These are phyloP conservation scores for Leccinum imitatum DNA, from an alignment of 768 basidiomycete species.

Conservation along the genomic window DNA sequence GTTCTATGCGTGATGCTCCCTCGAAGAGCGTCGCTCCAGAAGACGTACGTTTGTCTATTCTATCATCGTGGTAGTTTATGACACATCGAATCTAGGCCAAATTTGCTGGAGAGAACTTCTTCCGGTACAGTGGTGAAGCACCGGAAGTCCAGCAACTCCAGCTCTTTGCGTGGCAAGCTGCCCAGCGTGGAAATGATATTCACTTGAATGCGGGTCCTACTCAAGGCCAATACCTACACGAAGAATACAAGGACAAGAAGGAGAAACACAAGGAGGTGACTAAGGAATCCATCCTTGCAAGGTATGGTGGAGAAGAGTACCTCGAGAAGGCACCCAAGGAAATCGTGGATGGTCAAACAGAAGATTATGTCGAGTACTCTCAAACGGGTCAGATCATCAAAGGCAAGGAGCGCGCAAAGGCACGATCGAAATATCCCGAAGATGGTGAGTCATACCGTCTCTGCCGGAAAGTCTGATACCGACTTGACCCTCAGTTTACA, in stretches of 20 bases:
- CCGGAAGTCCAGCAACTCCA: conserved; percentile 89
- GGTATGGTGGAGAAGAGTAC: conserved; percentile 94
- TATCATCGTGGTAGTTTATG: conserved; percentile 2
- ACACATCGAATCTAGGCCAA: conserved; percentile 50
- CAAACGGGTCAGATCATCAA: conserved; percentile 87
- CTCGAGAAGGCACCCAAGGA: conserved; percentile 89
- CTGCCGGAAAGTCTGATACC: neutral
- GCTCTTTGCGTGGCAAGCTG: conserved; percentile 96
- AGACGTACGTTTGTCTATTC: conserved; percentile 58
- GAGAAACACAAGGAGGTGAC: conserved; percentile 85
- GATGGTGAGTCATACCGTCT: conserved; percentile 61
- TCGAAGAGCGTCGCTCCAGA: conserved; percentile 73
- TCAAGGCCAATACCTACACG: conserved; percentile 87
- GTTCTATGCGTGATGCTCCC: conserved; percentile 99
- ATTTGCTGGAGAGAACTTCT: conserved; percentile 97
- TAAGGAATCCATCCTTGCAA: conserved; percentile 86
- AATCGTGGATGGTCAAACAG: conserved; percentile 92
- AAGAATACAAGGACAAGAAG: conserved; percentile 90
- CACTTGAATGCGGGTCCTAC: conserved; percentile 97
- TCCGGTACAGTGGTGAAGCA: conserved; percentile 90
- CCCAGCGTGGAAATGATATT: conserved; percentile 89
- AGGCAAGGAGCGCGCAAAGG: conserved; percentile 86
- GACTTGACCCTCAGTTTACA: conserved; percentile 53
- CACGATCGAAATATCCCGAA: conserved; percentile 91
- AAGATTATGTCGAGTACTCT: conserved; percentile 97